Conservation (phyloP, 768 basidiomycete species). For the Nevesoporus exiguus region DNA sequence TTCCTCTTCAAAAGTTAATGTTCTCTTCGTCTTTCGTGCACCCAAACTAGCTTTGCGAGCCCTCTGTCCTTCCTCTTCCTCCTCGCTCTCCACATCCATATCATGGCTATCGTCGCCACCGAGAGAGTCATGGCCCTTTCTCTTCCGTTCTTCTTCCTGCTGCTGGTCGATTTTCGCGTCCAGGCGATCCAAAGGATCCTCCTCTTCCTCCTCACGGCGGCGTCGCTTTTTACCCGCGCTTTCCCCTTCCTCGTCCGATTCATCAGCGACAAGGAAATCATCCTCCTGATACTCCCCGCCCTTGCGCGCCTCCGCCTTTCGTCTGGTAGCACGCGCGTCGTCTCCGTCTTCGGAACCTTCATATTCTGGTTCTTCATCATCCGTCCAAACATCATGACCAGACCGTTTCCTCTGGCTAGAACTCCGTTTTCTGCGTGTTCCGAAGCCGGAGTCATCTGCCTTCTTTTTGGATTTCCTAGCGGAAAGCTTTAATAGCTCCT, state of each 20-base stretch:
- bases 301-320: constrained; percentile 46
- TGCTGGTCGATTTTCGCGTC: constrained; percentile 62
- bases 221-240: constrained; percentile 36
- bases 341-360: constrained; percentile 61
- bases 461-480: constrained; percentile 63
- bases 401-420: constrained; percentile 39
- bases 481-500: constrained; percentile 61
- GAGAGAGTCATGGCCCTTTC: constrained; percentile 30
- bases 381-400: constrained; percentile 56
- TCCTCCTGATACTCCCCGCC: constrained; percentile 78
- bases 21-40: constrained; percentile 50
- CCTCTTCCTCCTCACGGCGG: constrained; percentile 41
- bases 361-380: constrained; percentile 63
- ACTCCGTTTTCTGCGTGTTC: constrained; percentile 46
- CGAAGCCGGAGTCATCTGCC: constrained; percentile 47
- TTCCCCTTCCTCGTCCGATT: constrained; percentile 63
- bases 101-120: constrained; percentile 41
- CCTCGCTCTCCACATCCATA: constrained; percentile 75
- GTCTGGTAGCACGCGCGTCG: constrained; percentile 41
- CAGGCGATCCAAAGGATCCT: constrained; percentile 65
- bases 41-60: constrained; percentile 54
- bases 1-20: constrained; percentile 55
- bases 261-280: constrained; percentile 80
- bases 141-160: constrained; percentile 52
- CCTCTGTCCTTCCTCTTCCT: constrained; percentile 66